Percentiles rank a stretch among this genome's conserved stretches.
These are phyloP conservation scores for Podospora appendiculata DNA, from an alignment of 495 filamentous ascomycete species.

Conservation along the genomic window DNA sequence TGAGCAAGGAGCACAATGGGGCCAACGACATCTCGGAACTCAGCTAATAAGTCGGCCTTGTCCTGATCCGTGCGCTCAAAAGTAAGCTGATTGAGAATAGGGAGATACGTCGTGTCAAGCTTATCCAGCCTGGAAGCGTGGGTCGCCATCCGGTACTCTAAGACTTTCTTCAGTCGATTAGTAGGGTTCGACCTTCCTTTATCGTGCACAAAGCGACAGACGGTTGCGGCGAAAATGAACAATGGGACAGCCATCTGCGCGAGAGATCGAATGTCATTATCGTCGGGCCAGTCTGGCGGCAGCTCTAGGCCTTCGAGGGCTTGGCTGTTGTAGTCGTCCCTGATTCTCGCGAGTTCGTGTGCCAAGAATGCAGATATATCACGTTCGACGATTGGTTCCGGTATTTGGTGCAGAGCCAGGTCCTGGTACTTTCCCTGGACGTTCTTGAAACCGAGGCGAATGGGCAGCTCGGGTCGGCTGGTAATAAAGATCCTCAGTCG, in stretches of 20 bases:
- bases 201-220: no score
- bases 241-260: slow-evolving; percentile 30
- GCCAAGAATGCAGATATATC: slow-evolving; percentile 28
- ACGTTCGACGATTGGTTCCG: slow-evolving; percentile 18
- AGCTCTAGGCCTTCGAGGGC: slow-evolving; percentile 1
- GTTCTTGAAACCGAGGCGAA: no score
- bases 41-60: background rate
- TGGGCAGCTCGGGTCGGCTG: no score
- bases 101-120: slow-evolving; percentile 18
- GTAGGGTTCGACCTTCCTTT: no score
- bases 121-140: background rate
- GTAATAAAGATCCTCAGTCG: no score
- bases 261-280: slow-evolving; percentile 21
- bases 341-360: slow-evolving; percentile 13
- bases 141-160: slow-evolving; percentile 1
- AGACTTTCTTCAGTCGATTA: slow-evolving; percentile 9
- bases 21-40: slow-evolving; percentile 19
- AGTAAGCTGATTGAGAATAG: slow-evolving; percentile 2
- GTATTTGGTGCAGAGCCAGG: slow-evolving; percentile 24
- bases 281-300: slow-evolving; percentile 31
- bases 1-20: slow-evolving; percentile 20
- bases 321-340: slow-evolving; percentile 12
- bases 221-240: no score
- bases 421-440: slow-evolving; percentile 20
- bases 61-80: slow-evolving; percentile 6